phyloP scores from a whole-genome alignment of 2,329 filamentous ascomycete genomes.

The Ophiocordyceps unilateralis region DNA sequence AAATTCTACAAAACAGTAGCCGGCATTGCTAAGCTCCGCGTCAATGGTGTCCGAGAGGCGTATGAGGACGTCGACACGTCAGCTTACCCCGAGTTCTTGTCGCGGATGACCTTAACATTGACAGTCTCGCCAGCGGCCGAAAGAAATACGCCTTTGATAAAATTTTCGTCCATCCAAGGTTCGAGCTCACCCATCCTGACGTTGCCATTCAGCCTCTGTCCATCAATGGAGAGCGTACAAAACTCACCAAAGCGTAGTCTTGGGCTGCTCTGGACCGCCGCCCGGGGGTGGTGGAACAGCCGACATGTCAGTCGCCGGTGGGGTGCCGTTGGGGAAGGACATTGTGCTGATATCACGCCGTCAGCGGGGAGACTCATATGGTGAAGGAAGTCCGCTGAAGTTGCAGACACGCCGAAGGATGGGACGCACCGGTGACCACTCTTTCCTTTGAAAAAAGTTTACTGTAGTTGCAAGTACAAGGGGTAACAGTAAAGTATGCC shows the following conservation, averaged over 20 bases:
- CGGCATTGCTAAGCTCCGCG: slow-evolving; percentile 54
- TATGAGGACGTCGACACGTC: background rate
- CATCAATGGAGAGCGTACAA: background rate
- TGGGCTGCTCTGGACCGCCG: slow-evolving; percentile 27
- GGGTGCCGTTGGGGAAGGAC: slow-evolving; percentile 21
- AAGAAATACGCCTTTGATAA: slow-evolving; percentile 80
- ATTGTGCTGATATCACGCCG: slow-evolving; percentile 9
- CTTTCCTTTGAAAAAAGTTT: background rate
- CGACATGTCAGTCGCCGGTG: slow-evolving; percentile 20
- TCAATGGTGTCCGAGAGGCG: background rate
- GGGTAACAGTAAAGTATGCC: too few species aligned
- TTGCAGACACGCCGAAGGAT: background rate
- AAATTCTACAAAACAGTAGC: slow-evolving; percentile 98
- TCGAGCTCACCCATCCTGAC: slow-evolving; percentile 96
- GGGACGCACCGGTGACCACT: background rate
- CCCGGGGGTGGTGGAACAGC: slow-evolving; percentile 16
- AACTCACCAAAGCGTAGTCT: slow-evolving; percentile 40
- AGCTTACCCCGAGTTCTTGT: slow-evolving; percentile 87
- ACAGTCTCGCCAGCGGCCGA: slow-evolving; percentile 86
- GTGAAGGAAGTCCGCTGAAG: background rate
- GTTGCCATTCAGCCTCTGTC: slow-evolving; percentile 3
- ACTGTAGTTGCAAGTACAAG: background rate
- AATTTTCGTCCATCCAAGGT: slow-evolving; percentile 98
- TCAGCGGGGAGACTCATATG: background rate
- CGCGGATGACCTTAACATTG: slow-evolving; percentile 98